Conservation (phyloP, 768 basidiomycete species). For the Rhizopogon roseolus region DNA sequence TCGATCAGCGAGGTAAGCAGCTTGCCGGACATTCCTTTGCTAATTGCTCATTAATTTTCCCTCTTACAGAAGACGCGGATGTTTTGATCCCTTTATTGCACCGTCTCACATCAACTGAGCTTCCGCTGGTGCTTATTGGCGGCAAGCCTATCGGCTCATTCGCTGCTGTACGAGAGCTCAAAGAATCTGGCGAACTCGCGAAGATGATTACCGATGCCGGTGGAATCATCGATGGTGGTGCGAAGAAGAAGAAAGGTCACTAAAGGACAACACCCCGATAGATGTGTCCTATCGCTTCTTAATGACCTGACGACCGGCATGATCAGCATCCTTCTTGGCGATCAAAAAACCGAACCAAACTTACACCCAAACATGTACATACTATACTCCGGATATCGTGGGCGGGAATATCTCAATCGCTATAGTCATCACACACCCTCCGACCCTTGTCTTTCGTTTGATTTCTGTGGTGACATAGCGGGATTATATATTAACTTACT, state of each 20-base stretch:
- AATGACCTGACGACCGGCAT: neutral
- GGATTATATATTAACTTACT: neutral
- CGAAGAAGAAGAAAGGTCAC: conserved; percentile 39
- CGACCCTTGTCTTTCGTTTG: neutral
- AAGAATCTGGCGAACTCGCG: conserved; percentile 47
- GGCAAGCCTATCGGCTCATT: conserved; percentile 54
- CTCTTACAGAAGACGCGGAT: conserved; percentile 47
- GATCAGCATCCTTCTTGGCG: neutral
- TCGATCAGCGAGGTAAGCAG: conserved; percentile 51
- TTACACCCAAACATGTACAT: neutral
- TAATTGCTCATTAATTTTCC: neutral
- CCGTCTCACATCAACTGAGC: conserved; percentile 53
- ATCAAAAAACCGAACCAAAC: neutral
- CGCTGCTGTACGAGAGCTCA: conserved; percentile 45
- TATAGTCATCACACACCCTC: neutral
- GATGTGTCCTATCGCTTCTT: neutral
- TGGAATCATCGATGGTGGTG: conserved; percentile 46
- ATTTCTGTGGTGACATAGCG: neutral
- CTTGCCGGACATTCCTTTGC: neutral
- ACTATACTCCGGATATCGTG: neutral
- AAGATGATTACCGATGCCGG: conserved; percentile 50
- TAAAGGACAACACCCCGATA: neutral
- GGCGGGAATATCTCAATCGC: neutral
- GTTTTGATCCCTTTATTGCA: conserved; percentile 58
- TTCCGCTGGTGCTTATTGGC: conserved; percentile 68